Conservation (phyloP, 331 rosid species). For the Telfairia occidentalis region DNA sequence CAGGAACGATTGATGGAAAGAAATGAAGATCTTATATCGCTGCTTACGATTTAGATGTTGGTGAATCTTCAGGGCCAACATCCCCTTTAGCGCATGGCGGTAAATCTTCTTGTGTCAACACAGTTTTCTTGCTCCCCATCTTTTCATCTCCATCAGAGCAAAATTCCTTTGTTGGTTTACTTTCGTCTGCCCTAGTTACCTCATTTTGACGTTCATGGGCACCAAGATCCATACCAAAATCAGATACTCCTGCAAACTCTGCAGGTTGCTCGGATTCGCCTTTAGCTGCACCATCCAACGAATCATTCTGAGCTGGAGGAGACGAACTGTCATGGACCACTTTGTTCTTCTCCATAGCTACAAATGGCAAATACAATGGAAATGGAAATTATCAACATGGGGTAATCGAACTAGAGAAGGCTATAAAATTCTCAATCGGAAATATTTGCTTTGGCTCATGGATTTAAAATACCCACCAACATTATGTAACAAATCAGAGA, state of each 20-base stretch:
- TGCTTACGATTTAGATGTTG: conserved; percentile 37
- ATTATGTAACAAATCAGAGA: conserved; percentile 1
- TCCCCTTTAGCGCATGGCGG: background rate
- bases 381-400: background rate
- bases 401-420: background rate
- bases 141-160: conserved; percentile 6
- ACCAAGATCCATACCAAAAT: conserved; percentile 3
- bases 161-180: background rate
- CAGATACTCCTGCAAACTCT: conserved; percentile 7
- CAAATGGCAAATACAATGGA: background rate
- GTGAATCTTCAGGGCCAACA: conserved; percentile 16
- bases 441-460: background rate
- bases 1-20: background rate
- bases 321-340: conserved; percentile 17
- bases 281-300: conserved; percentile 14
- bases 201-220: conserved; percentile 4
- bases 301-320: conserved; percentile 14
- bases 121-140: background rate
- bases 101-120: background rate
- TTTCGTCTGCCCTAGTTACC: background rate
- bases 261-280: conserved; percentile 21
- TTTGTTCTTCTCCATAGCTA: conserved; percentile 23
- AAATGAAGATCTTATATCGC: conserved; percentile 18
- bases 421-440: background rate
- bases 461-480: conserved; percentile 12